These are phyloP conservation scores for Buddleja alternifolia DNA, from an alignment of 257 asterid species.

Conservation along the genomic window DNA sequence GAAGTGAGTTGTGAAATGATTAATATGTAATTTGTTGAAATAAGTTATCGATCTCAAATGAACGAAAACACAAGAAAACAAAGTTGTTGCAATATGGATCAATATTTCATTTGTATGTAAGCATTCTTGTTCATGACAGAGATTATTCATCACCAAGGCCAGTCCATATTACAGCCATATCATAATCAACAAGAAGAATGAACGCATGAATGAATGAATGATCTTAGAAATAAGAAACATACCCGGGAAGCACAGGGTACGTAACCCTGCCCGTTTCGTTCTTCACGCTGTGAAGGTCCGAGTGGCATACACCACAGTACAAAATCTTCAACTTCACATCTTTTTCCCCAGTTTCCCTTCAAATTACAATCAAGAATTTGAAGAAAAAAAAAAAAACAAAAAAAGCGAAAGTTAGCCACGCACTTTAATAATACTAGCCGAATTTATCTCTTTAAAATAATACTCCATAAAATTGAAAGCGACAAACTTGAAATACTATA, in stretches of 20 bases:
- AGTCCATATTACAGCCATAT: neutral
- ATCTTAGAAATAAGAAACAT: neutral
- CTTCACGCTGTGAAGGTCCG: conserved; percentile 42
- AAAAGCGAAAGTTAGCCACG: neutral
- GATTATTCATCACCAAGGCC: too few species aligned
- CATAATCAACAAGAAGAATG: neutral
- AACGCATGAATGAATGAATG: too few species aligned
- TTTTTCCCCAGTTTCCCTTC: conserved; percentile 40
- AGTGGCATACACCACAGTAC: conserved; percentile 41
- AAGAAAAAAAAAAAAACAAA: neutral
- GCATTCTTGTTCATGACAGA: too few species aligned
- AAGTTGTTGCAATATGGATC: neutral
- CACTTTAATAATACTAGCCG: neutral
- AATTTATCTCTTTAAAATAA: neutral
- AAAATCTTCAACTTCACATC: conserved; percentile 41
- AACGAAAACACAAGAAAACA: neutral
- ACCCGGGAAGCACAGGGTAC: conserved; percentile 44
- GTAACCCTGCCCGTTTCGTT: conserved; percentile 33
- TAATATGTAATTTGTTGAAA: too few species aligned
- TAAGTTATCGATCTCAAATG: neutral
- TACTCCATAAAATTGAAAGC: neutral
- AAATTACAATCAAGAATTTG: neutral
- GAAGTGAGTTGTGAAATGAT: too few species aligned
- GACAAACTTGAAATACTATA: neutral
- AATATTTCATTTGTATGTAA: too few species aligned